Percentiles rank a stretch among this genome's conserved stretches.
phyloP scores from a whole-genome alignment of 2,329 filamentous ascomycete genomes.

The Cadophora sp. region DNA sequence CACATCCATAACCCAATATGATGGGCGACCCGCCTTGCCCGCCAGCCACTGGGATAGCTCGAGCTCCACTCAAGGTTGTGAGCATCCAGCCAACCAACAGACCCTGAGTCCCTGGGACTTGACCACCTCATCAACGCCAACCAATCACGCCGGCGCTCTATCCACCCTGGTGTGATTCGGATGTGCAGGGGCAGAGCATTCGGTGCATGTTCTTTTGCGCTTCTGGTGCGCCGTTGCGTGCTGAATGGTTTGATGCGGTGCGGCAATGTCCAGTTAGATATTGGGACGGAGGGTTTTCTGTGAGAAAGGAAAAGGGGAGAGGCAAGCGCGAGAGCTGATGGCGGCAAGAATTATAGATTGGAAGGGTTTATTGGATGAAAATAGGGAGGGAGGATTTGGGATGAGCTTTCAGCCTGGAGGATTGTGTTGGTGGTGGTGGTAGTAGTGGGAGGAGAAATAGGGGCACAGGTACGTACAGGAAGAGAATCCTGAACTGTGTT shows the following conservation, averaged over 20 bases:
- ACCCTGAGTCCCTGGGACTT: not conserved
- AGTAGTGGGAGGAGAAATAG: not conserved
- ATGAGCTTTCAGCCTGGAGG: conserved; percentile 3
- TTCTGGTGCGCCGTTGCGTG: conserved; percentile 15
- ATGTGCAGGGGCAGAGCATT: conserved; percentile 19
- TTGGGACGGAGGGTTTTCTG: not conserved
- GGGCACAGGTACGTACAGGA: not conserved
- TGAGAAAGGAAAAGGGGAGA: not conserved
- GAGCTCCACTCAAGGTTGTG: not conserved
- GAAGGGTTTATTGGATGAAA: not conserved
- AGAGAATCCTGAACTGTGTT: not conserved
- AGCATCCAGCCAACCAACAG: not conserved
- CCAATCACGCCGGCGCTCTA: not conserved
- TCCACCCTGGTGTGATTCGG: conserved; percentile 14
- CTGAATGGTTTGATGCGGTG: not conserved
- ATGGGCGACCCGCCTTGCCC: not conserved
- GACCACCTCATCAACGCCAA: not conserved
- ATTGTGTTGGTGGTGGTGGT: not conserved
- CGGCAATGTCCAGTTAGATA: not conserved
- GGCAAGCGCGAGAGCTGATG: not conserved
- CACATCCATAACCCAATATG: not conserved
- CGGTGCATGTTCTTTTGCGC: conserved; percentile 34
- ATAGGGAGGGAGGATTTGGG: not conserved
- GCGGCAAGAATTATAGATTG: not conserved
- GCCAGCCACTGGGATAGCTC: conserved; percentile 2